Base-by-base conservation (phyloP, 306 rosid species). In the Elaeagnus macrophylla region DNA sequence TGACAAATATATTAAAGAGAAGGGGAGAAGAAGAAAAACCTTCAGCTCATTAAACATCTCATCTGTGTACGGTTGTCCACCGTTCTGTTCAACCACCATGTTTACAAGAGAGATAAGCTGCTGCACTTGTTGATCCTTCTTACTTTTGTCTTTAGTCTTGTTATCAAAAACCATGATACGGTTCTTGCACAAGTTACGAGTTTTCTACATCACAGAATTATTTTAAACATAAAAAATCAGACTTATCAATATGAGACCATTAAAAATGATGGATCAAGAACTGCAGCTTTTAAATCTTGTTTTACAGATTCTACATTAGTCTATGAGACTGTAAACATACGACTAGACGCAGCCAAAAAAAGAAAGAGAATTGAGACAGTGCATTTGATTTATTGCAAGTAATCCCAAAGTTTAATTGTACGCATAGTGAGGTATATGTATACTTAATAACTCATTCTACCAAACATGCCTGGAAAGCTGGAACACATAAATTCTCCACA, bases 101-200 rank as follows among this genome's bases (percentile, higher is more conserved):
- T 72, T 68, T 20, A 90, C 94, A 70, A 77, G 76, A 19, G 47
- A 51, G 41, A 83, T 75, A 75, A 90, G 91, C 48, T 61, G 67
- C 48, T 81, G 81, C 50, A 83, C 88, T 74, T 90, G 97, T 56
- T 39, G 56, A 46, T 4, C 64, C 66, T 38, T 71, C 84, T 77
- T 90, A 32, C 45, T 40, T 70, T 75, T 79, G 67, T 83, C 86
- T 71, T 78, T 81, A 35, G 88, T 77, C 85, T 86, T 86, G 69
- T 90, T 90, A 61, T 90, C 86, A 68, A 90, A 90, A 73, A 86
- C 91, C 60, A 83, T 83, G 48, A 60, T 2, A 1, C 94, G 95
- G 50, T 79, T 74, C 56, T 66, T 65, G 60, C 94, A 86, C 47
- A 81, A 46, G 17, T 5, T 40, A 67, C 86, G 88, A 66, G 81